Evolutionary conservation across 176 grass and related monocot species (phyloP), one percentile per base, ranked within the genome.

Genomic region (Tillandsia leiboldiana): DNA sequence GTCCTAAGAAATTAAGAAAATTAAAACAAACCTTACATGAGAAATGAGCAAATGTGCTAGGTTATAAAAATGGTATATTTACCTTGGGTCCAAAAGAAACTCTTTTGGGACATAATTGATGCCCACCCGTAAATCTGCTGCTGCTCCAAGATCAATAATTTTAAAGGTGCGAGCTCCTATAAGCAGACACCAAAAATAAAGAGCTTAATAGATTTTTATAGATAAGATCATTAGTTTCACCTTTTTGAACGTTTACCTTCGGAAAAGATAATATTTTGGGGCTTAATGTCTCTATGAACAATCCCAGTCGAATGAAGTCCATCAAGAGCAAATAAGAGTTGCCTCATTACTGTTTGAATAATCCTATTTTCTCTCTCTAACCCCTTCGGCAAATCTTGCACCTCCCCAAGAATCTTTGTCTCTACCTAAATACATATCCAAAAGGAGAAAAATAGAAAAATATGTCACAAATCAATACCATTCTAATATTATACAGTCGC

Each of bases 231-330:
- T 8, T 59, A 68, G 11, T 15, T 47, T 65, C 65, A 47, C 49
- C 33, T 65, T 10, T 65, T 20, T 73, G 15, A 28, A 24, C 27
- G 67, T 66, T 66, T 87, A 99, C 94, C 94, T 81, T 99, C 89
- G 29, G 87, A 99, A 82, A 99, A 99, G 72, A 99, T 90, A 23
- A 99, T 67, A 90, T 99, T 99, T 93, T 99, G 94, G n/a, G 94
- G 94, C 77, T 99, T 99, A 83, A 99, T 88, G 52, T 99, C 87
- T 74, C 94, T 83, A 66, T 99, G 94, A 67, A 99, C 87, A 87
- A 99, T 99, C 49, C 94, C 94, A 0, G 89, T 99, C 8, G 84
- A 99, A 81, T 99, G 94, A 73, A 99, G 89, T 28, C 94, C 89
- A 72, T 99, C 94, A 24, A 99, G 79, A 72, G 94, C 84, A 84